phyloP scores from a whole-genome alignment of 345 rosid genomes.

The Salix koriyanagi region DNA sequence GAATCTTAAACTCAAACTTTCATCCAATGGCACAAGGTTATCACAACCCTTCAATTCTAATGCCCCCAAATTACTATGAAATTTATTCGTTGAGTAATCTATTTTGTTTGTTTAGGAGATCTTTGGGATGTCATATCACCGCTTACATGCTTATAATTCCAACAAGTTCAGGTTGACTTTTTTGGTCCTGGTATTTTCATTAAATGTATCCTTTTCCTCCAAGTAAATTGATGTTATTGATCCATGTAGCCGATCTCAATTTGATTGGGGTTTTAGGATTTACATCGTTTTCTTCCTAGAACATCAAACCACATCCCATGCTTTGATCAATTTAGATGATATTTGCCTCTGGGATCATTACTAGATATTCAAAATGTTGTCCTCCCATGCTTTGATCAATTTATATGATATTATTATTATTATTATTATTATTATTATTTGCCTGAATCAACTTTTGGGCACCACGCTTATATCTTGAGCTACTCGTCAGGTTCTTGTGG shows the following conservation, averaged over 20 bases:
- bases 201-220: background rate
- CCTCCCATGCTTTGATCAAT: background rate
- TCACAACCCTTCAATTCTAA: background rate
- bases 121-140: background rate
- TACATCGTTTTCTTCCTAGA: background rate
- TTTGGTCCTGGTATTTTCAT: background rate
- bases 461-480: conserved; percentile 12
- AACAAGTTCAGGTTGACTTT: background rate
- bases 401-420: background rate
- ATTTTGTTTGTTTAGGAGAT: background rate
- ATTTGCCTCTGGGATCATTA: background rate
- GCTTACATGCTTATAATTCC: background rate
- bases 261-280: background rate
- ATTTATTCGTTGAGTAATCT: background rate
- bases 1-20: background rate
- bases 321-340: no score
- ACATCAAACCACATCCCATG: background rate
- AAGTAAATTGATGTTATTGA: background rate
- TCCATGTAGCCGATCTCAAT: background rate
- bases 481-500: conserved; percentile 82
- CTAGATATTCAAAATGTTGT: background rate
- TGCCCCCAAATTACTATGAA: background rate
- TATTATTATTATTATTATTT: no score
- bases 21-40: background rate
- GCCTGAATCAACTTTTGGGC: background rate